Percentiles rank a stretch among this genome's conserved stretches.
Evolutionary conservation across 306 rosid genomes (phyloP).

Genomic region (Malus fusca): DNA sequence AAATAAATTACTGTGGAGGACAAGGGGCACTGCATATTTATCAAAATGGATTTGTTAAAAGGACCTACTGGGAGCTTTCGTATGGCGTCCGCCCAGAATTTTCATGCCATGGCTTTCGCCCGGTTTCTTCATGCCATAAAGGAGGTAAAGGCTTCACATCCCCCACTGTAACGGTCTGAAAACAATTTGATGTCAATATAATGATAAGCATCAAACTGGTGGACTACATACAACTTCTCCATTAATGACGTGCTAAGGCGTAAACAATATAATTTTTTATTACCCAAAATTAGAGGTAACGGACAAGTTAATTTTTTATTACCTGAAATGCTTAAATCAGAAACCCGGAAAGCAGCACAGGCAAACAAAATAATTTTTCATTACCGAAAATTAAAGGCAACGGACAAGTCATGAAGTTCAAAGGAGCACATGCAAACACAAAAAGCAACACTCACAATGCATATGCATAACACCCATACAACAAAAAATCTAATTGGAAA

Average conservation of each 20-base stretch:
- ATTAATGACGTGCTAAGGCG: not conserved
- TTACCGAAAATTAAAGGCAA: not conserved
- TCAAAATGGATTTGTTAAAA: not conserved
- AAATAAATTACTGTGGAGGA: not conserved
- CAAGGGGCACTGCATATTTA: not conserved
- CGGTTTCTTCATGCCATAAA: conserved; percentile 88
- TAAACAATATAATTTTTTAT: not conserved
- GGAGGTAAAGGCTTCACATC: conserved; percentile 73
- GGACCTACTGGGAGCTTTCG: conserved; percentile 36
- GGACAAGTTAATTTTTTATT: no score
- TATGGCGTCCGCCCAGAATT: conserved; percentile 7
- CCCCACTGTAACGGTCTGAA: conserved; percentile 54
- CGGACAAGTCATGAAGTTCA: not conserved
- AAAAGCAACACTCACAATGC: not conserved
- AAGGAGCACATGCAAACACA: not conserved
- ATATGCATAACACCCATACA: not conserved
- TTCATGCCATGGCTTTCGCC: conserved; percentile 34
- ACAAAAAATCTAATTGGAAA: not conserved
- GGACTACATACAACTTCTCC: not conserved
- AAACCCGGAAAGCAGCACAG: not conserved
- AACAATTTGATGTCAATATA: not conserved
- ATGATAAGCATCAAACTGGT: not conserved
- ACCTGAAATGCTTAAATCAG: not conserved
- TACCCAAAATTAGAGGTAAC: no score
- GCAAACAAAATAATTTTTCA: no score